These are phyloP conservation scores for Papiliotrema nemorosa DNA, from an alignment of 1,284 basidiomycete species.

Conservation along the genomic window DNA sequence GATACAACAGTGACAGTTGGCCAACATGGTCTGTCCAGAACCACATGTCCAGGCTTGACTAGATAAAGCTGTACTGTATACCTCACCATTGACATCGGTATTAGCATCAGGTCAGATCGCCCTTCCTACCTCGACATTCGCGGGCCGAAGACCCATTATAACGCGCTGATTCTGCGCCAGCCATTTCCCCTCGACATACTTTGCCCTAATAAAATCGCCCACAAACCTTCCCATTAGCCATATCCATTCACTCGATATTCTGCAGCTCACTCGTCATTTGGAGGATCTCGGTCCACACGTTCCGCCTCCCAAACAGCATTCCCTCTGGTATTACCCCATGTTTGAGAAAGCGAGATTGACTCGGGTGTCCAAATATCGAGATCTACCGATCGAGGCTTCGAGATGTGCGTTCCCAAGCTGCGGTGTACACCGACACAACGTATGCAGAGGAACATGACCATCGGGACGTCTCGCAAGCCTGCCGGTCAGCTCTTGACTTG, in stretches of 20 bases:
- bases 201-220: conserved; percentile 44
- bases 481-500: background rate
- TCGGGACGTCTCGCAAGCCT: conserved; percentile 45
- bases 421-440: conserved; percentile 54
- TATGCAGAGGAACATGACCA: conserved; percentile 55
- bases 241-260: background rate
- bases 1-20: too few species aligned
- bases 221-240: conserved; percentile 23
- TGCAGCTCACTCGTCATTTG: conserved; percentile 42
- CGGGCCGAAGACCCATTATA: conserved; percentile 13
- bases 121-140: background rate
- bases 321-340: conserved; percentile 49
- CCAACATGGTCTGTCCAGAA: too few species aligned
- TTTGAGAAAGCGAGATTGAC: conserved; percentile 38
- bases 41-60: too few species aligned
- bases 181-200: conserved; percentile 50
- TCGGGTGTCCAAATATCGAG: conserved; percentile 53
- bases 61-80: background rate
- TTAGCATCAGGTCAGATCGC: background rate
- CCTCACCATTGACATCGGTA: background rate
- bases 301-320: conserved; percentile 48
- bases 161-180: conserved; percentile 23
- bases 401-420: conserved; percentile 54
- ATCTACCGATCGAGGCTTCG: conserved; percentile 53
- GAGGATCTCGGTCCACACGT: conserved; percentile 20